phyloP scores from a whole-genome alignment of 805 yeast genomes.

The Babjeviella inositovora region DNA sequence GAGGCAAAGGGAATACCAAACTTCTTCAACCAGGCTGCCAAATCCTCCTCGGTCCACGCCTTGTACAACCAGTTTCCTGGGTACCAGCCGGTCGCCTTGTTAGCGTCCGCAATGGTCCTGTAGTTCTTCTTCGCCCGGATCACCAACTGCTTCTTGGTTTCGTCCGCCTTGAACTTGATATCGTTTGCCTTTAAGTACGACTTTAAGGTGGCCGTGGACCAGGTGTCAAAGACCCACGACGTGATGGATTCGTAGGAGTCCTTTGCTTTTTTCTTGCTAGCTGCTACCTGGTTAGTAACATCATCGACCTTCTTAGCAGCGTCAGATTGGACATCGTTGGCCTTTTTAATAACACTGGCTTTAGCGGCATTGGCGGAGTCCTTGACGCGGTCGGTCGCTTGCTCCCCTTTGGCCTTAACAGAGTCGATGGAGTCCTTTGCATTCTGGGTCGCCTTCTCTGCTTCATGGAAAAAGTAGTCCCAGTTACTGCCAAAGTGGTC shows the following conservation, averaged over 20 bases:
- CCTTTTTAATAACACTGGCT: slow-evolving; percentile 3
- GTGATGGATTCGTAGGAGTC: slow-evolving; percentile 4
- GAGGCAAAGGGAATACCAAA: slow-evolving; percentile 24
- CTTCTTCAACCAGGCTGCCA: slow-evolving; percentile 30
- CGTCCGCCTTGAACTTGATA: slow-evolving; percentile 10
- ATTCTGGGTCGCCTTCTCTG: no score
- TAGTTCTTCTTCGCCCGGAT: slow-evolving; percentile 22
- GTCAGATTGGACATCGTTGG: slow-evolving; percentile 1
- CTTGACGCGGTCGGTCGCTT: slow-evolving; percentile 3
- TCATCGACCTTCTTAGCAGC: slow-evolving; percentile 1
- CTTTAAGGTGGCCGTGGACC: slow-evolving; percentile 18
- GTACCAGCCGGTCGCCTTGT: slow-evolving; percentile 22
- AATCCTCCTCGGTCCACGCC: slow-evolving; percentile 32
- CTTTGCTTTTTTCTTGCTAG: not conserved
- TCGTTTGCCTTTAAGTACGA: slow-evolving; percentile 13
- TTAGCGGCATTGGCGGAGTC: slow-evolving; percentile 7
- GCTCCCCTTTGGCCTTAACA: slow-evolving; percentile 1
- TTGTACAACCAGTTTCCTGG: slow-evolving; percentile 37
- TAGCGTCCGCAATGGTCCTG: slow-evolving; percentile 15
- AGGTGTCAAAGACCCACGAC: slow-evolving; percentile 33
- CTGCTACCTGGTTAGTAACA: slow-evolving; percentile 1
- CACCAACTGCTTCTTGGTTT: slow-evolving; percentile 19
- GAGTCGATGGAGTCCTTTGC: slow-evolving; percentile 4
- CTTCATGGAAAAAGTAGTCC: not conserved
- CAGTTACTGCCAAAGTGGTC: no score